Evolutionary conservation across 1,284 basidiomycete genomes (phyloP).

Genomic region (Ustilago tritici): DNA sequence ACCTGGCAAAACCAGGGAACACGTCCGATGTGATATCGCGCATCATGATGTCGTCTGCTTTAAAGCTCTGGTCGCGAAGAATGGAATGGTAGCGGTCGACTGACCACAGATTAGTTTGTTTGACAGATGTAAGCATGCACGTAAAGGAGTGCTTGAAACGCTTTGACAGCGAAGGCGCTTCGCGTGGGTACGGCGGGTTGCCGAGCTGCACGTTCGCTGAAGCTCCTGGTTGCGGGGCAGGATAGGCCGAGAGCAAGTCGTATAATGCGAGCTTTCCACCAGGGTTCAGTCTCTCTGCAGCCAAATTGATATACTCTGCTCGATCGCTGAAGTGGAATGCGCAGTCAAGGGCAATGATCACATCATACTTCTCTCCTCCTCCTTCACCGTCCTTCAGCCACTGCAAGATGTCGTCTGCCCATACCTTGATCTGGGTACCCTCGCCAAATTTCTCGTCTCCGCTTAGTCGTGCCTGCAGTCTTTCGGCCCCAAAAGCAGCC

Average conservation of each 20-base stretch:
- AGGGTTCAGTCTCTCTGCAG: conserved; percentile 34
- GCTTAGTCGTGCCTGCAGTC: conserved; percentile 11
- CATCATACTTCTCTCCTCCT: conserved; percentile 50
- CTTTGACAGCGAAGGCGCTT: conserved; percentile 27
- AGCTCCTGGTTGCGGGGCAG: conserved; percentile 37
- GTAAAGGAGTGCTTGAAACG: conserved; percentile 38
- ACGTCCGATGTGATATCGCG: conserved; percentile 59
- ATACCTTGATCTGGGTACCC: conserved; percentile 30
- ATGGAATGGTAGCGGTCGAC: conserved; percentile 45
- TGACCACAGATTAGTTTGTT: conserved; percentile 45
- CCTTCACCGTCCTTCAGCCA: conserved; percentile 34
- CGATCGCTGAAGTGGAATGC: conserved; percentile 65
- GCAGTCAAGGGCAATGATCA: conserved; percentile 66
- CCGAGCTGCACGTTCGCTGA: conserved; percentile 14
- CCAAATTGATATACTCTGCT: conserved; percentile 50
- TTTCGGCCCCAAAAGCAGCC: conserved; percentile 38
- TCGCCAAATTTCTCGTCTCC: background rate
- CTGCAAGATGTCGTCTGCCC: conserved; percentile 53
- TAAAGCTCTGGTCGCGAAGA: conserved; percentile 36
- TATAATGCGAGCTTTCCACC: conserved; percentile 61
- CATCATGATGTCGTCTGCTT: conserved; percentile 28
- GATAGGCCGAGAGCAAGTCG: conserved; percentile 58
- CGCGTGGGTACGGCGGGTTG: conserved; percentile 25
- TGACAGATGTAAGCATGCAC: conserved; percentile 40
- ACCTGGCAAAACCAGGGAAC: conserved; percentile 63